Base-by-base conservation (phyloP, 2,329 filamentous ascomycete genomes). In the Alternaria rosae region DNA sequence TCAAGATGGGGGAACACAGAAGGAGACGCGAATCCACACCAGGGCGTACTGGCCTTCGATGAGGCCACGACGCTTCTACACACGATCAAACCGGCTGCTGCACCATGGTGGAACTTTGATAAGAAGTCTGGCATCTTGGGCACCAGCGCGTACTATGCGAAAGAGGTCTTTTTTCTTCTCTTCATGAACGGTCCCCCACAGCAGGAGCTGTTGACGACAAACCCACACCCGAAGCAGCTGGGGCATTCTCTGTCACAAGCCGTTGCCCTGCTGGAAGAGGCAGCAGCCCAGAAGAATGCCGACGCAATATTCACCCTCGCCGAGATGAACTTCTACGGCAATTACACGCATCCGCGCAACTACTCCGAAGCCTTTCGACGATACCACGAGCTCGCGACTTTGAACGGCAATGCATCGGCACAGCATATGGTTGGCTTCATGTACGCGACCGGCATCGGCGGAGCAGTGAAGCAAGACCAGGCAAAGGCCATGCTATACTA, bases 301-400 rank as follows among this genome's bases (percentile, higher is more conserved):
- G 94, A 99, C 78, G 95, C 95, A 6, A 87, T 98, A 47, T 97
- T 91, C 75, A 84, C 97, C 15, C 85, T 99, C 23, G 95, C 92
- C 17, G 92, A 99, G 77, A 90, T 99, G 86, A 97, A 96, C 82
- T 98, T 98, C 80, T 93, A 95, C 73, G 95, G 95, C 76, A 97
- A 98, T 80, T 97, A 91, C 80, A 91, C 92, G 21, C 87, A 97
- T 73, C 94, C 94, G 2, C 87, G 90, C 67, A 89, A 97, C 76
- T 93, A 97, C 70, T 84, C 87, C 30, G 85, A 87, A 50, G 92
- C 95, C 0, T 97, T 97, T 76, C 84, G 87, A 67, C 87, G 92
- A 82, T 99, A 98, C 79, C 85, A 91, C 65, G 85, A 89, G 64
- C 85, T 99, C 56, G 92, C 94, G 3, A 85, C 86, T 17, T 78